These are phyloP conservation scores for Calonectria fujianensis DNA, from an alignment of 2,329 filamentous ascomycete genomes.

Conservation along the genomic window DNA sequence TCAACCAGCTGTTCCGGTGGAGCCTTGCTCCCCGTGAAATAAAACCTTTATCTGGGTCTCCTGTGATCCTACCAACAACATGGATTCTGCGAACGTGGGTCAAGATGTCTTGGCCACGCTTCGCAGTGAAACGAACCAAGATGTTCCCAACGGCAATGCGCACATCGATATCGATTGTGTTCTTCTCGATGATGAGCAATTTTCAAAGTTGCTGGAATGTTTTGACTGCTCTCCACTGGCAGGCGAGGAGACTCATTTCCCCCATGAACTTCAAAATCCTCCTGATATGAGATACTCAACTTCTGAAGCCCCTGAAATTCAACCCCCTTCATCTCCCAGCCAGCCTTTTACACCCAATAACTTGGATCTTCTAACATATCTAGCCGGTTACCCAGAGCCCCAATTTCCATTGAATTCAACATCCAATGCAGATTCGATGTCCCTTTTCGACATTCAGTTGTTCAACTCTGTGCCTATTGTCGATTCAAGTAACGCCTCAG, in stretches of 20 bases:
- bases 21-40: not conserved
- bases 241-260: not conserved
- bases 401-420: slow-evolving; percentile 15
- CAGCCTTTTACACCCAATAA: not conserved
- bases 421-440: not conserved
- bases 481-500: not conserved
- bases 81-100: not conserved
- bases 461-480: not conserved
- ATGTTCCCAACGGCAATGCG: not conserved
- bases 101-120: not conserved
- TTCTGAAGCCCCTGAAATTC: not conserved
- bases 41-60: not conserved
- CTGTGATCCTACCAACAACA: not conserved
- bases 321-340: not conserved
- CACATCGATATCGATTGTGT: not conserved
- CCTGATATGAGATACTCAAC: not conserved
- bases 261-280: not conserved
- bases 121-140: not conserved
- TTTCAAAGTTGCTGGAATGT: not conserved
- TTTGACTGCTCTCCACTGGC: not conserved
- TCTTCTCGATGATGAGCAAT: not conserved
- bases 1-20: not conserved
- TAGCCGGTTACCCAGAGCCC: too few relatives aligned
- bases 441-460: not conserved
- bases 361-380: not conserved